Percentiles rank a stretch among this genome's conserved stretches.
phyloP scores from a whole-genome alignment of 2,329 filamentous ascomycete genomes.

The Diaporthe citri region DNA sequence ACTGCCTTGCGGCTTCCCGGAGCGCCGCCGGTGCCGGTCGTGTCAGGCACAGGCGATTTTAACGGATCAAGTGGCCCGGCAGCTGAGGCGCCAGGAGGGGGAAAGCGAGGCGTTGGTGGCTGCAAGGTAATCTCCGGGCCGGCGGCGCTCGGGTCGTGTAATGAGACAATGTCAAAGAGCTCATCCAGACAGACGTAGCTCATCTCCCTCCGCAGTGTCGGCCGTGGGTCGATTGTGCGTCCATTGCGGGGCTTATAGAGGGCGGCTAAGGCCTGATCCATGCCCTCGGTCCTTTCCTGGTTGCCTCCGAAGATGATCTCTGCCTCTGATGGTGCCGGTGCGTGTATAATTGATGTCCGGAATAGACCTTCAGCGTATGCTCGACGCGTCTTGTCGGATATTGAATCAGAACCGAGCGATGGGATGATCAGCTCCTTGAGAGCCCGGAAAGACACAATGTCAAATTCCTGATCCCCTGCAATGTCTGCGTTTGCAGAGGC shows the following conservation, averaged over 20 bases:
- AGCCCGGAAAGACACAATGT: slow-evolving; percentile 79
- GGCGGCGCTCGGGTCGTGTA: slow-evolving; percentile 55
- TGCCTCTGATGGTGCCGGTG: slow-evolving; percentile 67
- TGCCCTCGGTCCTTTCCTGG: slow-evolving; percentile 59
- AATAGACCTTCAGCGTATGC: slow-evolving; percentile 84
- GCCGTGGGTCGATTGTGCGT: slow-evolving; percentile 76
- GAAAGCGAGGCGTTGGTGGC: slow-evolving; percentile 58
- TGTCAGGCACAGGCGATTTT: slow-evolving; percentile 38
- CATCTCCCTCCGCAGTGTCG: slow-evolving; percentile 77
- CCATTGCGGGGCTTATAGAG: slow-evolving; percentile 77
- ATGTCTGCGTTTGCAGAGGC: slow-evolving; percentile 63
- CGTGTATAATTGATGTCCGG: slow-evolving; percentile 83
- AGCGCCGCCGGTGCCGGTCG: slow-evolving; percentile 28
- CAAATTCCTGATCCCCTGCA: slow-evolving; percentile 80
- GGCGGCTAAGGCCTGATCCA: slow-evolving; percentile 57
- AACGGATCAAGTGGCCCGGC: slow-evolving; percentile 38
- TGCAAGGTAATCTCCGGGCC: slow-evolving; percentile 55
- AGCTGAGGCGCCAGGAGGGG: slow-evolving; percentile 46
- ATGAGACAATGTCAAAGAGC: slow-evolving; percentile 76
- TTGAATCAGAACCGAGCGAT: slow-evolving; percentile 72
- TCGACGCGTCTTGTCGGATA: slow-evolving; percentile 76
- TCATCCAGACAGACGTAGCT: slow-evolving; percentile 85
- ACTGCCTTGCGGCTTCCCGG: slow-evolving; percentile 41
- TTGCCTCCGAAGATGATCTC: slow-evolving; percentile 66
- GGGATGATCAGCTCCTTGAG: slow-evolving; percentile 81